Conservation (phyloP, 2,329 filamentous ascomycete species). For the Clonostachys rhizophaga region DNA sequence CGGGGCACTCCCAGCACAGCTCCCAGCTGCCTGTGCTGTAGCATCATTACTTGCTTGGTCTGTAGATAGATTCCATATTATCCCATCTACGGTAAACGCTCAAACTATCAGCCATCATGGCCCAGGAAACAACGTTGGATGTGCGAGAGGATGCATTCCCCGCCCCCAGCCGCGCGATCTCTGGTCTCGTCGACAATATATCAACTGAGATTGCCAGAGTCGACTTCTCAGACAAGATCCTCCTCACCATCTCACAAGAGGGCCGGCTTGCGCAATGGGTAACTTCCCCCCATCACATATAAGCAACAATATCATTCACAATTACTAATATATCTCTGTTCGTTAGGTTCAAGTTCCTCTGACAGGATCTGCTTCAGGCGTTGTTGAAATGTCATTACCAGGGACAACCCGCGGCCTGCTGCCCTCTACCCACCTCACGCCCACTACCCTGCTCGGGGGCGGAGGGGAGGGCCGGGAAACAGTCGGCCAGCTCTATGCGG, state of each 20-base stretch:
- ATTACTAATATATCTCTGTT: slow-evolving; percentile 36
- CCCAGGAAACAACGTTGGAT: background rate
- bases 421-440: slow-evolving; percentile 77
- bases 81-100: too few relatives aligned
- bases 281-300: slow-evolving; percentile 14
- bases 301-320: slow-evolving; percentile 1
- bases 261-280: slow-evolving; percentile 92
- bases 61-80: too few relatives aligned
- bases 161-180: slow-evolving; percentile 53
- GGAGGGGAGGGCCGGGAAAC: slow-evolving; percentile 76
- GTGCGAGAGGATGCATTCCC: slow-evolving; percentile 57
- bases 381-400: slow-evolving; percentile 55
- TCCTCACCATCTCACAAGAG: slow-evolving; percentile 83
- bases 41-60: too few relatives aligned
- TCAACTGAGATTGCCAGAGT: slow-evolving; percentile 69
- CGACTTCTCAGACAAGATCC: slow-evolving; percentile 82
- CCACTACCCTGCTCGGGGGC: slow-evolving; percentile 81
- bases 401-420: slow-evolving; percentile 46
- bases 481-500: slow-evolving; percentile 81
- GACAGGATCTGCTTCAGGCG: slow-evolving; percentile 58
- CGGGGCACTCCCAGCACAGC: too few relatives aligned
- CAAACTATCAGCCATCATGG: too few relatives aligned
- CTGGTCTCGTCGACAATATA: slow-evolving; percentile 60
- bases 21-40: too few relatives aligned
- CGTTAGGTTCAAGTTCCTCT: slow-evolving; percentile 67